Conservation (phyloP, 108 stramenopile species). For the Conticribra weissflogii region DNA sequence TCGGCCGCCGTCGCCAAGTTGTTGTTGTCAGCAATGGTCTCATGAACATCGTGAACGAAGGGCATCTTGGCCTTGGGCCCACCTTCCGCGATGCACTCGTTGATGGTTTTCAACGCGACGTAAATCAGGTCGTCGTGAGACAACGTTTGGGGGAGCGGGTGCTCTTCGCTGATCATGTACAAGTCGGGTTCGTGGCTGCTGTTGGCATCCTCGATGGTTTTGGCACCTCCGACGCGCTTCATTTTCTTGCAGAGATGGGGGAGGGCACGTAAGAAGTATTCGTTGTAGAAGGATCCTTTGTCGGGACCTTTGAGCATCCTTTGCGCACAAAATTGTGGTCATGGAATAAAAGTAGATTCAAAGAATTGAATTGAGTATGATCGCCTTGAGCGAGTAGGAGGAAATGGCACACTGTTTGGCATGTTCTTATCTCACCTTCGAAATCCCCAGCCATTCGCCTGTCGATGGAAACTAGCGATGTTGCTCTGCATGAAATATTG, state of each 20-base stretch:
- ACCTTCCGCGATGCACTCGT: constrained; percentile 1
- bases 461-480: constrained; percentile 52
- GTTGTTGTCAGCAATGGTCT: not conserved
- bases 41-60: constrained; percentile 3
- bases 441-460: constrained; percentile 68
- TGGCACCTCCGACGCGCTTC: constrained; percentile 11
- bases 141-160: not conserved
- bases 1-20: not conserved
- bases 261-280: constrained; percentile 2
- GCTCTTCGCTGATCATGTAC: constrained; percentile 5
- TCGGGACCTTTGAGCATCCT: constrained; percentile 16
- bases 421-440: constrained; percentile 33
- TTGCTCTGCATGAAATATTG: constrained; percentile 61
- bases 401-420: no score
- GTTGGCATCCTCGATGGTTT: constrained; percentile 2
- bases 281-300: constrained; percentile 16
- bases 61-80: constrained; percentile 13
- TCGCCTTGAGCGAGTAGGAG: constrained; percentile 20
- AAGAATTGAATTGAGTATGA: constrained; percentile 48
- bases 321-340: constrained; percentile 17
- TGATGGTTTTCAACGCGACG: not conserved
- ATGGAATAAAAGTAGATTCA: constrained; percentile 33
- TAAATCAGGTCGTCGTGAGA: not conserved
- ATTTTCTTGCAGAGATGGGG: constrained; percentile 26
- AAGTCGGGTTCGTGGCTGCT: constrained; percentile 12